Conservation (phyloP, 2,329 filamentous ascomycete genomes). For the Myriosclerotinia scirpicola region DNA sequence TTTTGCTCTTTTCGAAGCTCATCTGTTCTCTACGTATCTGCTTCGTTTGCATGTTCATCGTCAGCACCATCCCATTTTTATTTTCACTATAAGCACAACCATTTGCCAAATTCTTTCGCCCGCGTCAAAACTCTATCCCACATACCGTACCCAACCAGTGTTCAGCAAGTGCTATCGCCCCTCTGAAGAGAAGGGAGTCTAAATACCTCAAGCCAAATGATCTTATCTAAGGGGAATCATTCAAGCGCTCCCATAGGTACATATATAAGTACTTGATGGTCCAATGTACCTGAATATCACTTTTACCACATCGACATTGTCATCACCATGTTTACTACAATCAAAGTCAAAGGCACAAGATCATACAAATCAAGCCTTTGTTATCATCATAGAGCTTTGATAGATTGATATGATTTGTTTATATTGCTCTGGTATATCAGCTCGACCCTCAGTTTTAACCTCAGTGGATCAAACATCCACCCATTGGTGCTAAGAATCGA, state of each 20-base stretch:
- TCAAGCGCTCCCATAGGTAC: neutral
- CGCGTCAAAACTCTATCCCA: conserved; percentile 2
- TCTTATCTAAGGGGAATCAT: neutral
- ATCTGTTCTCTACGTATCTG: neutral
- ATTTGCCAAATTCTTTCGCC: neutral
- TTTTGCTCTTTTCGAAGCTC: neutral
- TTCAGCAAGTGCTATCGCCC: conserved; percentile 12
- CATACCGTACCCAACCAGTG: neutral
- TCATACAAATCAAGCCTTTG: neutral
- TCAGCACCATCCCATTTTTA: too few relatives aligned
- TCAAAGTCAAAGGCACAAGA: neutral
- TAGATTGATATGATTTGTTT: conserved; percentile 13
- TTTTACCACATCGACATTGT: neutral
- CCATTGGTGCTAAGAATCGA: conserved; percentile 67
- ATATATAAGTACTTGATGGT: neutral
- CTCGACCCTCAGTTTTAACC: conserved; percentile 68
- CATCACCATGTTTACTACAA: neutral
- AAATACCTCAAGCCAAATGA: neutral
- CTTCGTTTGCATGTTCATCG: too few relatives aligned
- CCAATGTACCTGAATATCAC: neutral
- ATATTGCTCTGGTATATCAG: conserved; percentile 42
- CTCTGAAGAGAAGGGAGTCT: neutral
- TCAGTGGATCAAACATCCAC: conserved; percentile 58
- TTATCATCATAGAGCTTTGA: neutral
- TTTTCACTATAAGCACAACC: neutral